A percentile compares a stretch with the other conserved stretches of the same genome.
Conservation (phyloP, 495 filamentous ascomycete genomes). For the Tirmania nivea region DNA sequence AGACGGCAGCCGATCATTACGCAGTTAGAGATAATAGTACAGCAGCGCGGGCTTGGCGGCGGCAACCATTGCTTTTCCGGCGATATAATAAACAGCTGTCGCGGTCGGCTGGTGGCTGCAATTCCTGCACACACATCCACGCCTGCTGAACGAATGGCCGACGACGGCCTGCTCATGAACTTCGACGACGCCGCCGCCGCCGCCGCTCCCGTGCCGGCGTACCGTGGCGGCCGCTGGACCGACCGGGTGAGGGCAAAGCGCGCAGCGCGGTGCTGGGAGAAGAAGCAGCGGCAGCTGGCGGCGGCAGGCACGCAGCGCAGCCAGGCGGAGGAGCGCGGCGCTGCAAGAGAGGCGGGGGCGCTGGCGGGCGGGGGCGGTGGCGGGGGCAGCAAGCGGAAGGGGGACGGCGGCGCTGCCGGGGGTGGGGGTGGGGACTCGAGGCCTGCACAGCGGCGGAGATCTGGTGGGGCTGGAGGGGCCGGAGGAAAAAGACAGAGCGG, state of each 20-base stretch:
- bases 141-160: conserved; percentile 40
- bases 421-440: conserved; percentile 12
- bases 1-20: too few relatives aligned
- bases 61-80: too few relatives aligned
- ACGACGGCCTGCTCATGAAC: conserved; percentile 89
- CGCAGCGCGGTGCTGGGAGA: conserved; percentile 31
- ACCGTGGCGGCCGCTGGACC: conserved; percentile 80
- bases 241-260: conserved; percentile 68
- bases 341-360: background rate
- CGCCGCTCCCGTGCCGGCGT: conserved; percentile 28
- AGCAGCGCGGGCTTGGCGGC: too few relatives aligned
- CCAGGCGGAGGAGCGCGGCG: conserved; percentile 1
- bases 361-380: background rate
- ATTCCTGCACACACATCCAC: background rate
- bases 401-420: conserved; percentile 6
- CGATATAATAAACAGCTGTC: too few relatives aligned
- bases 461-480: conserved; percentile 3
- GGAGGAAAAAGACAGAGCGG: conserved; percentile 1
- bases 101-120: too few relatives aligned
- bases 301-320: conserved; percentile 9
- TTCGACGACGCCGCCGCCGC: conserved; percentile 48
- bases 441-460: conserved; percentile 11
- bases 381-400: background rate
- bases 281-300: conserved; percentile 17
- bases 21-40: too few relatives aligned